These are phyloP conservation scores for Lactifluus echinatus DNA, from an alignment of 768 basidiomycete species.

Conservation along the genomic window DNA sequence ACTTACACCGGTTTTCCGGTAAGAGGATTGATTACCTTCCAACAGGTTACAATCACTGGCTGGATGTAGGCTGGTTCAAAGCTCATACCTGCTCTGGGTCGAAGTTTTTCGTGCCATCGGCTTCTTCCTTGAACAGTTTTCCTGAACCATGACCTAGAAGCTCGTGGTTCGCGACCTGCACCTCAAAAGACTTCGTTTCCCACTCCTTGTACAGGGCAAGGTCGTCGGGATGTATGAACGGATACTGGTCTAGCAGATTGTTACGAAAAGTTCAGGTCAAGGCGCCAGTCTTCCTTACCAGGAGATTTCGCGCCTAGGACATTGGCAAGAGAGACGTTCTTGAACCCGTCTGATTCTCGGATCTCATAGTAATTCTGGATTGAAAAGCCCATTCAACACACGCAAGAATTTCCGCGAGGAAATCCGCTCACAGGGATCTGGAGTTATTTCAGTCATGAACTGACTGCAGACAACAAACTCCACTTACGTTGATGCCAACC, in stretches of 20 bases:
- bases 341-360: slow-evolving; percentile 75
- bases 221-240: slow-evolving; percentile 79
- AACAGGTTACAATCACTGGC: neutral
- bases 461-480: neutral
- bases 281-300: slow-evolving; percentile 33
- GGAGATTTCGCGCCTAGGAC: slow-evolving; percentile 84
- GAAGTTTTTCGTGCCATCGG: slow-evolving; percentile 76
- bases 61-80: neutral
- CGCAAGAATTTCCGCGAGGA: neutral
- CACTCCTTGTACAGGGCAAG: slow-evolving; percentile 64
- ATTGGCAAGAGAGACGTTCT: slow-evolving; percentile 83
- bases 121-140: slow-evolving; percentile 69
- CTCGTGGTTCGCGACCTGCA: slow-evolving; percentile 89
- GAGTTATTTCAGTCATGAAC: neutral
- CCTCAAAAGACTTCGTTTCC: slow-evolving; percentile 72
- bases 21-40: slow-evolving; percentile 69
- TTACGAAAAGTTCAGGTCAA: neutral
- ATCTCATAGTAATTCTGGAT: slow-evolving; percentile 79
- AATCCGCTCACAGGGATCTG: slow-evolving; percentile 52
- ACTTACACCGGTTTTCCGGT: slow-evolving; percentile 67
- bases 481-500: slow-evolving; percentile 69
- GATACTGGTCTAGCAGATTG: slow-evolving; percentile 41
- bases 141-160: slow-evolving; percentile 81
- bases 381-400: neutral
- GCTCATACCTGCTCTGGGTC: slow-evolving; percentile 48